These are phyloP conservation scores for Nicotiana benthamiana DNA, from an alignment of 257 asterid species.

Conservation along the genomic window DNA sequence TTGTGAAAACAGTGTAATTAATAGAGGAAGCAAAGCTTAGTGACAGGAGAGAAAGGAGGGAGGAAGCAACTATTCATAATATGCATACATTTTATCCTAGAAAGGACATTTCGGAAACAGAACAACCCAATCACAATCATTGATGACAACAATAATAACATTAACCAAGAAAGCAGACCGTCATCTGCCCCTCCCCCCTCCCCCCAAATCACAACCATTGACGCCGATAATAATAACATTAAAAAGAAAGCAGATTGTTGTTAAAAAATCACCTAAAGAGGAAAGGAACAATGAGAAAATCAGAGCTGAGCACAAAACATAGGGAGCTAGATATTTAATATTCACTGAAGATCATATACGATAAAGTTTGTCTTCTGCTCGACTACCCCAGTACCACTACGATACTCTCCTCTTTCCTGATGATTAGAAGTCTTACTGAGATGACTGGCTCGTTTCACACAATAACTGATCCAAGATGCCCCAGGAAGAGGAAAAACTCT, in stretches of 20 bases:
- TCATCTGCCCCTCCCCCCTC: background rate
- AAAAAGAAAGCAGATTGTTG: background rate
- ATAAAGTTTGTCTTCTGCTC: background rate
- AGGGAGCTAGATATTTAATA: background rate
- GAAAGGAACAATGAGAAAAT: background rate
- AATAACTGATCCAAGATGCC: background rate
- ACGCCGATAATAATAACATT: background rate
- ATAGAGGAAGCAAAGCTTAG: background rate
- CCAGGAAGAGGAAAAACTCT: background rate
- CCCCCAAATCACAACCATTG: background rate
- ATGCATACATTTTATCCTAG: background rate
- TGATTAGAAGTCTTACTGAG: background rate
- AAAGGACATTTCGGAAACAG: background rate
- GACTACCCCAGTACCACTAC: background rate
- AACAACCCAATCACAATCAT: background rate
- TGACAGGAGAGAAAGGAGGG: background rate
- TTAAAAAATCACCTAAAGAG: background rate
- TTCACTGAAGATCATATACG: background rate
- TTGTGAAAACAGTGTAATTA: background rate
- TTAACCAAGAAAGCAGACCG: background rate
- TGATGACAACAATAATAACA: background rate
- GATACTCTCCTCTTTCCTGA: background rate
- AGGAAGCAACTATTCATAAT: background rate
- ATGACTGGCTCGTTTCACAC: background rate
- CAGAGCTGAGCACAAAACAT: background rate